Evolutionary conservation across 225 moss, liverwort and hornwort genomes (phyloP), one percentile per base, ranked within the genome.

Genomic region (Neckera pumila): DNA sequence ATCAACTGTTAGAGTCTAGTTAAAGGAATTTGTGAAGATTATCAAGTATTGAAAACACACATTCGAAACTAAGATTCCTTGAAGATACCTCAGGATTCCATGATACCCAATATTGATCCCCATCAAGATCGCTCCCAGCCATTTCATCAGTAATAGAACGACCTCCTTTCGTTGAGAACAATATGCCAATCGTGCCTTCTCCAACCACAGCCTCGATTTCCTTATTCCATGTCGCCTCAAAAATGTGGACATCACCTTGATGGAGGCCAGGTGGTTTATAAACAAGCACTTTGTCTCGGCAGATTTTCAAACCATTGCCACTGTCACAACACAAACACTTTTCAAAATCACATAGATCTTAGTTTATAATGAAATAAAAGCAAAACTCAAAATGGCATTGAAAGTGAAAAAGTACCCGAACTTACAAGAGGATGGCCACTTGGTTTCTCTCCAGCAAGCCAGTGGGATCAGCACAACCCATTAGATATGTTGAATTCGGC

Each of bases 101-200:
- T 9, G 88, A 88, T 6, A 92, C 86, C 89, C 90, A 91, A 40
- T 92, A 93, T 47, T 89, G 88, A 58, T 93, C 92, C 14, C 91
- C 92, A 83, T 94, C 91, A 15, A 92, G 89, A 65, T 94, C 94
- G 72, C 92, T 91, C 19, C 90, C 89, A 17, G 91, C 94, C 89
- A 94, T 90, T 85, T 92, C 94, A 45, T 94, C 92, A 8, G 91
- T 91, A 21, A 92, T n/a, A 18, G 94, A 93, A 17, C 94, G 89
- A 45, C 72, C 45, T 17, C 94, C 92, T 66, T 90, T 89, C 1
- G 90, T 87, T 4, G 92, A 87, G 47, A 93, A 93, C 49, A 94
- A 38, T 16, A 92, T 90, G 43, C 92, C 92, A 7, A 91, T 88
- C 2, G 86, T 90, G 64, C 87, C 89, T 1, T 19, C 82, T 40